A percentile compares a stretch with the other conserved stretches of the same genome.
These are phyloP conservation scores for Apiospora arundinis DNA, from an alignment of 2,329 filamentous ascomycete species.

Conservation along the genomic window DNA sequence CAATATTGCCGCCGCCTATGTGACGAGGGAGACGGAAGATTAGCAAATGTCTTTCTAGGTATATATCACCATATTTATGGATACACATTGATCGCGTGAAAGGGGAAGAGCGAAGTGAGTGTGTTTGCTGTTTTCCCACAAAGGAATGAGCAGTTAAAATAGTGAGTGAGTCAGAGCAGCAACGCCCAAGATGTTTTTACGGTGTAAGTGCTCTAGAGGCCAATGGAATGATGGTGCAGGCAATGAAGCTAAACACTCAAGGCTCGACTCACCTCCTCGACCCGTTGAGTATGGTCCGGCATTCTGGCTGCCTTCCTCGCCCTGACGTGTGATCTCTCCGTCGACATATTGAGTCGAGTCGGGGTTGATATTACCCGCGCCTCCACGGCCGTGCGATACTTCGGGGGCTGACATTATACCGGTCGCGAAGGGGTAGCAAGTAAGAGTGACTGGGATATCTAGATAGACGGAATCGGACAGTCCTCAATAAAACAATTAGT, in stretches of 20 bases:
- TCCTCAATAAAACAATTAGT: not conserved
- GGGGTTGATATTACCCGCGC: constrained; percentile 65
- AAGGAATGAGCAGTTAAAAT: not conserved
- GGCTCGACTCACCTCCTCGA: constrained; percentile 56
- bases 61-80: no score
- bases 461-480: not conserved
- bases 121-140: not conserved
- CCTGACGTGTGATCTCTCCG: constrained; percentile 65
- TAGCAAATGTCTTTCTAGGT: not conserved
- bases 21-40: not conserved
- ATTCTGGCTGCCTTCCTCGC: constrained; percentile 59
- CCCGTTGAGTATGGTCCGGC: constrained; percentile 66
- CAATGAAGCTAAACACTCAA: no score
- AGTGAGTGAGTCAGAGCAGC: not conserved
- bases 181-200: not conserved
- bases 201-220: not conserved
- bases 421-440: not conserved
- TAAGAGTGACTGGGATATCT: not conserved
- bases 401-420: constrained; percentile 4
- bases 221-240: not conserved
- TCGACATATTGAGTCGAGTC: constrained; percentile 67
- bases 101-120: not conserved
- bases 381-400: constrained; percentile 55
- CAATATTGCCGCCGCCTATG: constrained; percentile 64
- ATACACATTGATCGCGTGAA: not conserved